phyloP scores from a whole-genome alignment of 2,329 filamentous ascomycete genomes.

The Parastagonospora avenae region DNA sequence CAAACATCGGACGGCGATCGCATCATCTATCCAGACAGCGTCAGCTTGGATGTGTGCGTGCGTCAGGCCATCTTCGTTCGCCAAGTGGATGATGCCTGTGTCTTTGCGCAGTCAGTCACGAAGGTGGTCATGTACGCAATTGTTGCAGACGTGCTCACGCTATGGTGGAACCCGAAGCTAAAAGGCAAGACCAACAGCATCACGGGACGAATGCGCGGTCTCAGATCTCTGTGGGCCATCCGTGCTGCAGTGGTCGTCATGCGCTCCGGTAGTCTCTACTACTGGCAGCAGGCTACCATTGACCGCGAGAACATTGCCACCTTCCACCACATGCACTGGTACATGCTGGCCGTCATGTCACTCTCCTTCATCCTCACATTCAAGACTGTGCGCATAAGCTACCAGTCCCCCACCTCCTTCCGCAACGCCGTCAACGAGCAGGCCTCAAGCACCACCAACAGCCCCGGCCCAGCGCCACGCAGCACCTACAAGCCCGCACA shows the following conservation, averaged over 20 bases:
- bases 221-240: slow-evolving; percentile 69
- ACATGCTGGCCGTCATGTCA: slow-evolving; percentile 52
- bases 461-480: slow-evolving; percentile 20
- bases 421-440: slow-evolving; percentile 29
- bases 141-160: slow-evolving; percentile 56
- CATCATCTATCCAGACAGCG: neutral
- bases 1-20: slow-evolving; percentile 1
- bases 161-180: slow-evolving; percentile 74
- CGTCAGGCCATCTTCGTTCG: slow-evolving; percentile 22
- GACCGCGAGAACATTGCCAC: slow-evolving; percentile 26
- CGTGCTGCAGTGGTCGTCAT: slow-evolving; percentile 65
- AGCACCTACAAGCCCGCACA: slow-evolving; percentile 31
- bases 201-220: slow-evolving; percentile 58
- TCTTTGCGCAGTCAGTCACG: slow-evolving; percentile 25
- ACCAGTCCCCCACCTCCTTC: slow-evolving; percentile 46
- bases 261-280: slow-evolving; percentile 53
- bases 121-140: slow-evolving; percentile 46
- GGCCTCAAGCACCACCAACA: slow-evolving; percentile 26
- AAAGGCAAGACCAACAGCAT: slow-evolving; percentile 65
- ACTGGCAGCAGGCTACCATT: slow-evolving; percentile 27
- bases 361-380: slow-evolving; percentile 45
- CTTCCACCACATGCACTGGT: slow-evolving; percentile 59
- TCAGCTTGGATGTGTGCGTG: slow-evolving; percentile 25
- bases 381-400: slow-evolving; percentile 62
- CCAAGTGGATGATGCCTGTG: slow-evolving; percentile 32